Conservation (phyloP, 2,329 filamentous ascomycete species). For the Whalleya microplaca region DNA sequence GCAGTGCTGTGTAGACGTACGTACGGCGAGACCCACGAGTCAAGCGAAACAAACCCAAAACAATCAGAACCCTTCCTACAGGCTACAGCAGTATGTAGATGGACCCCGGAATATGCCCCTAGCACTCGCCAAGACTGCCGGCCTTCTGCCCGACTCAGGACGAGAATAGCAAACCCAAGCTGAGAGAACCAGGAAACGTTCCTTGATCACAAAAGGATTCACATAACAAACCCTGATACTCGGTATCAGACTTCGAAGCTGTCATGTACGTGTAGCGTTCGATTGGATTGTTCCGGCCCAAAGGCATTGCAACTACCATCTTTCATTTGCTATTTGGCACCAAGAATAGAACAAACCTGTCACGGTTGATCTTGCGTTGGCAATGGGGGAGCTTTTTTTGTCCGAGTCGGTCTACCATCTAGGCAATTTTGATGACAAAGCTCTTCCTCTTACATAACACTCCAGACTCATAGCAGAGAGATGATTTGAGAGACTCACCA, state of each 20-base stretch:
- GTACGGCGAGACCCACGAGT: slow-evolving; percentile 21
- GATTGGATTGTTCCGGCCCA: background rate
- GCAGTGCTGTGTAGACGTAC: background rate
- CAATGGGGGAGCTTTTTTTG: too few species aligned
- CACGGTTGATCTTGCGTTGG: background rate
- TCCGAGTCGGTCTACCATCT: background rate
- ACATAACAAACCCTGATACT: background rate
- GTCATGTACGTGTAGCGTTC: background rate
- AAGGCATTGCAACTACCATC: background rate
- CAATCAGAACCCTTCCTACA: slow-evolving; percentile 15
- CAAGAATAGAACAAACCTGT: background rate
- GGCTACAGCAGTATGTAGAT: background rate
- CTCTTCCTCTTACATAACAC: background rate
- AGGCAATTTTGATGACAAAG: background rate
- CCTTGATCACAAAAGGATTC: background rate
- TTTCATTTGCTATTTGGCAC: background rate
- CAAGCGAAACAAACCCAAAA: slow-evolving; percentile 30
- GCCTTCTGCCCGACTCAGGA: slow-evolving; percentile 17
- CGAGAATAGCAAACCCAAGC: slow-evolving; percentile 13
- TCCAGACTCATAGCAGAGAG: background rate
- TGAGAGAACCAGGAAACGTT: slow-evolving; percentile 11
- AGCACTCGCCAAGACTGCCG: slow-evolving; percentile 19
- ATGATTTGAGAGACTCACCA: background rate
- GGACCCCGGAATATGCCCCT: slow-evolving; percentile 18
- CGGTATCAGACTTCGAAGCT: background rate